These are phyloP conservation scores for Verticillium albo-atrum DNA, from an alignment of 2,329 filamentous ascomycete genomes.

Conservation along the genomic window DNA sequence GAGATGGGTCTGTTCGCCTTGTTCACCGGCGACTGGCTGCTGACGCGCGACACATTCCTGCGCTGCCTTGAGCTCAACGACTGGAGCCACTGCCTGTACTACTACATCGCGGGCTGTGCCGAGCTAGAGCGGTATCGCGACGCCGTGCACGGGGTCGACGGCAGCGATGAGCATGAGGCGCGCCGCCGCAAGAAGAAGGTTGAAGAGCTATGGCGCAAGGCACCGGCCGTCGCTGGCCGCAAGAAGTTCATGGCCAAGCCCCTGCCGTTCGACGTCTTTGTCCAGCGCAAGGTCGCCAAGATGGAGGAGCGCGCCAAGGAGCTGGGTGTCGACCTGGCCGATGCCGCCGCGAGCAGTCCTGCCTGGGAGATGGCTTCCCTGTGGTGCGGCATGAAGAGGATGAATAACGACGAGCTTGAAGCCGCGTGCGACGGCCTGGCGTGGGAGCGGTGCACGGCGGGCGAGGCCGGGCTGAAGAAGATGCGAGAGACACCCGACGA, in stretches of 20 bases:
- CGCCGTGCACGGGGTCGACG: conserved; percentile 32
- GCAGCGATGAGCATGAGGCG: conserved; percentile 37
- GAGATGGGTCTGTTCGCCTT: conserved; percentile 76
- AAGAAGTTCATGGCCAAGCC: conserved; percentile 88
- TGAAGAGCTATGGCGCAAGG: conserved; percentile 65
- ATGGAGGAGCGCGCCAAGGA: conserved; percentile 76
- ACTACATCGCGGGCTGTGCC: conserved; percentile 76
- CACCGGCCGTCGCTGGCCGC: conserved; percentile 70
- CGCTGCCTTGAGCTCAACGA: conserved; percentile 75
- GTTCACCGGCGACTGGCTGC: conserved; percentile 72
- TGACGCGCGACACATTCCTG: conserved; percentile 71
- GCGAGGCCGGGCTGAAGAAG: conserved; percentile 32
- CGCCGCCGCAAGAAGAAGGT: conserved; percentile 58
- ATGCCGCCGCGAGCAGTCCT: conserved; percentile 77
- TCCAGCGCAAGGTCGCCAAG: conserved; percentile 77
- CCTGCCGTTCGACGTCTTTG: conserved; percentile 84
- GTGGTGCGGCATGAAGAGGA: conserved; percentile 85
- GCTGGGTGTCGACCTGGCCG: conserved; percentile 64
- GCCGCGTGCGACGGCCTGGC: conserved; percentile 57
- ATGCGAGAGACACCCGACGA: conserved; percentile 55
- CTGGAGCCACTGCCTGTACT: conserved; percentile 88
- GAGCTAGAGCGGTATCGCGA: conserved; percentile 79
- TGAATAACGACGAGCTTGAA: conserved; percentile 62
- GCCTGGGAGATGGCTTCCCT: conserved; percentile 89
- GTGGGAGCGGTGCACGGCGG: conserved; percentile 58